Evolutionary conservation across 2,329 filamentous ascomycete species (phyloP).

Genomic region (Paecilomyces fulvus): DNA sequence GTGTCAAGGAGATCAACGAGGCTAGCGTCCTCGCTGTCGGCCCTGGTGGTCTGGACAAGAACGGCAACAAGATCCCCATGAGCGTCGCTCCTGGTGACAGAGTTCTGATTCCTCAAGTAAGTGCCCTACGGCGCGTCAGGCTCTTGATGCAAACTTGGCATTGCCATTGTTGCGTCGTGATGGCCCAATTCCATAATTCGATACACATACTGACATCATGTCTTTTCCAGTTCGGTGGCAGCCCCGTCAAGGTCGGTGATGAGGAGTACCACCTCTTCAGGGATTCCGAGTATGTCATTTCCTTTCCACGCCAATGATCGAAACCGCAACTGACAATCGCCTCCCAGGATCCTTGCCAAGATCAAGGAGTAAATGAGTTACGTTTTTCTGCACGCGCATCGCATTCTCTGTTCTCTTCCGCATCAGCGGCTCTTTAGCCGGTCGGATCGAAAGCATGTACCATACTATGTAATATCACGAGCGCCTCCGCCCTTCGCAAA

Average conservation of each 20-base stretch:
- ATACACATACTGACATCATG: constrained; percentile 12
- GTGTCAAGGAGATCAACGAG: constrained; percentile 97
- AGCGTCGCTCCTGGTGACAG: constrained; percentile 78
- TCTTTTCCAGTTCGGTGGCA: constrained; percentile 69
- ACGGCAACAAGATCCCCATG: constrained; percentile 80
- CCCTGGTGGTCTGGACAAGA: constrained; percentile 76
- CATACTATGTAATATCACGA: constrained; percentile 11
- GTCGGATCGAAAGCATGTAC: constrained; percentile 5
- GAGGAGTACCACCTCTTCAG: constrained; percentile 95
- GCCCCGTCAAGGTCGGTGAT: constrained; percentile 92
- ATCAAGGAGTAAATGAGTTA: constrained; percentile 75
- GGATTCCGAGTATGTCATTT: constrained; percentile 80
- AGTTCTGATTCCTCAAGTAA: constrained; percentile 89
- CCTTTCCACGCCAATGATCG: not conserved
- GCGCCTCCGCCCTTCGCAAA: not conserved
- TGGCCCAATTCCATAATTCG: not conserved
- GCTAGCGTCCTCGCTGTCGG: constrained; percentile 93
- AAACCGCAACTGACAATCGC: constrained; percentile 2
- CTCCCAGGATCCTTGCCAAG: constrained; percentile 85
- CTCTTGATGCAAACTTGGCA: not conserved
- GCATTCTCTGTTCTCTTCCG: constrained; percentile 5
- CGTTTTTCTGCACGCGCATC: constrained; percentile 10
- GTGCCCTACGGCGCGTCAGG: constrained; percentile 17
- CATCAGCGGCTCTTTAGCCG: not conserved
- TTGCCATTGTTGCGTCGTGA: not conserved